Evolutionary conservation across 352 stramenopile genomes (phyloP), one percentile per base, ranked within the genome.

Genomic region (Pythium diclinum): DNA sequence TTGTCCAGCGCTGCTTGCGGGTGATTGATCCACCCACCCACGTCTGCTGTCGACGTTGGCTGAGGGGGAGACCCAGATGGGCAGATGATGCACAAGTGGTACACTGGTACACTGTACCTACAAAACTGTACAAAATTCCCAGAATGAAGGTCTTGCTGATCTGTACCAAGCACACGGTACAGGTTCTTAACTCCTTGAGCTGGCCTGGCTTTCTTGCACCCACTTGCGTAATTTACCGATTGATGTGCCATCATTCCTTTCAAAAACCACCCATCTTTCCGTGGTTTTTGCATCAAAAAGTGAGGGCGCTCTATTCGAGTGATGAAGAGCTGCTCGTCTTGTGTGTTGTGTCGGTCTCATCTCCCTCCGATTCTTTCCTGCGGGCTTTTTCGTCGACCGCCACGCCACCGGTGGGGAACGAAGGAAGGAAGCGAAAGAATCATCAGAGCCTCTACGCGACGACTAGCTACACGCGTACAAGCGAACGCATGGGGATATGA

Each of bases 201-300:
- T 51, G 44, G 17, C 19, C 61, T 67, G 61, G 61, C 61, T 67
- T 55, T 61, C 17, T 59, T 14, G 25, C 56, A 16, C 34, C 33
- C 7, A 47, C 25, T 28, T 28, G 25, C 25, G 25, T 28, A 46
- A 33, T 56, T 44, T 28, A 28, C 25, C 21, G 30, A 28, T 46
- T 32, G 9, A 19, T 16, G 3, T 23, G 4, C 13, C 32, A 28
- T 23, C 21, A 32, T 23, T 40, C 38, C 32, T 7, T 2, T 56
- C 58, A 64, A 64, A 56, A 56, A 60, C 59, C 60, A 67, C 66
- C n/a, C 23, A 61, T 33, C 30, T 32, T 5, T 30, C 17, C 13
- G 36, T 42, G 36, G 36, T 42, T 42, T 42, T 42, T 42, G 36
- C 3, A 17, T 14, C 7, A 38, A 38, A 17, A 13, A 42, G 25